These are phyloP conservation scores for Solanum tarapatanum DNA, from an alignment of 257 asterid genomes.

Conservation along the genomic window DNA sequence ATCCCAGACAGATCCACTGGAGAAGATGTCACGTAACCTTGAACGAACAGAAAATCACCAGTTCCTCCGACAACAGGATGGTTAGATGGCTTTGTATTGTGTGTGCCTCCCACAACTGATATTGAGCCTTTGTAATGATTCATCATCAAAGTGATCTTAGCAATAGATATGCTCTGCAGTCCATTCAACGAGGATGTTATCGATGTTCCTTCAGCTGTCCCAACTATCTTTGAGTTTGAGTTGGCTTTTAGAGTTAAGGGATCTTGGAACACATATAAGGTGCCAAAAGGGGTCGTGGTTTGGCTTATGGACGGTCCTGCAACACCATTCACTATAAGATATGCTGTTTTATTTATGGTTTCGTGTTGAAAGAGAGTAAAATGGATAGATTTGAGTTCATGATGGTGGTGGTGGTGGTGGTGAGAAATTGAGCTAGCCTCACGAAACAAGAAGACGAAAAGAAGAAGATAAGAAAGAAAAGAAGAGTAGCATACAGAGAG, in stretches of 20 bases:
- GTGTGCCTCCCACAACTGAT: slow-evolving; percentile 10
- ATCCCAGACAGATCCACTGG: slow-evolving; percentile 8
- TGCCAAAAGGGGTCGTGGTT: slow-evolving; percentile 15
- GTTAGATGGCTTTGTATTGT: slow-evolving; percentile 12
- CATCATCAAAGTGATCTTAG: slow-evolving; percentile 7
- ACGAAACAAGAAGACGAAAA: neutral
- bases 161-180: slow-evolving; percentile 11
- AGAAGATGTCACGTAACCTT: slow-evolving; percentile 15
- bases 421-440: neutral
- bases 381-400: slow-evolving; percentile 5
- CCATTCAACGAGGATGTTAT: slow-evolving; percentile 8
- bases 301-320: slow-evolving; percentile 5
- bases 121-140: slow-evolving; percentile 11
- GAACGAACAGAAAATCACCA: slow-evolving; percentile 9
- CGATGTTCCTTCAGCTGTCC: slow-evolving; percentile 14
- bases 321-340: slow-evolving; percentile 9
- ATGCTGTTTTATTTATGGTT: slow-evolving; percentile 13
- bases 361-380: slow-evolving; percentile 15
- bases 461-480: neutral
- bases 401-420: neutral
- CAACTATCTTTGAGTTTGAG: slow-evolving; percentile 2
- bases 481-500: neutral
- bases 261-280: slow-evolving; percentile 12
- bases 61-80: slow-evolving; percentile 15
- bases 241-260: slow-evolving; percentile 6